These are phyloP conservation scores for Mrakia gelida DNA, from an alignment of 768 basidiomycete genomes.

Conservation along the genomic window DNA sequence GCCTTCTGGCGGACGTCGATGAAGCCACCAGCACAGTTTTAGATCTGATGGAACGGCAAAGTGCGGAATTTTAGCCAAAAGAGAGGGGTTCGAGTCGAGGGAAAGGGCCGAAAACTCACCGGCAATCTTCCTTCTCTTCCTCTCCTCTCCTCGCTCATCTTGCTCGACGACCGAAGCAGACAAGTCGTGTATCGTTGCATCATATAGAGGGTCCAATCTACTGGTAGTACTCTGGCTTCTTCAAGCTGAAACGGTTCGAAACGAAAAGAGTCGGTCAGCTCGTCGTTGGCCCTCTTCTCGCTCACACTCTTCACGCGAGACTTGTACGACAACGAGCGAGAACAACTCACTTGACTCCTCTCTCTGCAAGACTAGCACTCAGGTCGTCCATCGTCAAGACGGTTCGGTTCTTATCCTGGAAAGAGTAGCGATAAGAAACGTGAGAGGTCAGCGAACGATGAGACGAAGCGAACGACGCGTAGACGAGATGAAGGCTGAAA, in stretches of 20 bases:
- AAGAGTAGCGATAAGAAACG: not conserved
- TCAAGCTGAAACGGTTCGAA: slow-evolving; percentile 35
- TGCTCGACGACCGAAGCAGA: too few relatives aligned
- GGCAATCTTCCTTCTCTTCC: not conserved
- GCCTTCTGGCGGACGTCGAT: too few relatives aligned
- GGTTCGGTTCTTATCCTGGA: slow-evolving; percentile 66
- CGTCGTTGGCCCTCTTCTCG: too few relatives aligned
- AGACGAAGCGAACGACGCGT: not conserved
- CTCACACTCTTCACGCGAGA: not conserved
- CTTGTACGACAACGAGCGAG: not conserved
- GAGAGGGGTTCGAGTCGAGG: too few relatives aligned
- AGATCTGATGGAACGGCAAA: too few relatives aligned
- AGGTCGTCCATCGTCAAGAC: slow-evolving; percentile 97
- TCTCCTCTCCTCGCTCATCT: not conserved
- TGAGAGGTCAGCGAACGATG: too few relatives aligned
- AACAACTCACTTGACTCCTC: slow-evolving; percentile 66
- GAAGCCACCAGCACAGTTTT: too few relatives aligned
- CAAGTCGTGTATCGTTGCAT: not conserved
- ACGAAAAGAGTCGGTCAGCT: not conserved
- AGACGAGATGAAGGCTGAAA: not conserved
- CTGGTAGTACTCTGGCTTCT: slow-evolving; percentile 81
- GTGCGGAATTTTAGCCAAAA: too few relatives aligned
- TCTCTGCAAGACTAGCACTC: slow-evolving; percentile 85
- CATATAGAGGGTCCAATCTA: not conserved
- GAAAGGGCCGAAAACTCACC: too few relatives aligned